phyloP scores from a whole-genome alignment of 2,329 filamentous ascomycete genomes.

The Monascus ruber region DNA sequence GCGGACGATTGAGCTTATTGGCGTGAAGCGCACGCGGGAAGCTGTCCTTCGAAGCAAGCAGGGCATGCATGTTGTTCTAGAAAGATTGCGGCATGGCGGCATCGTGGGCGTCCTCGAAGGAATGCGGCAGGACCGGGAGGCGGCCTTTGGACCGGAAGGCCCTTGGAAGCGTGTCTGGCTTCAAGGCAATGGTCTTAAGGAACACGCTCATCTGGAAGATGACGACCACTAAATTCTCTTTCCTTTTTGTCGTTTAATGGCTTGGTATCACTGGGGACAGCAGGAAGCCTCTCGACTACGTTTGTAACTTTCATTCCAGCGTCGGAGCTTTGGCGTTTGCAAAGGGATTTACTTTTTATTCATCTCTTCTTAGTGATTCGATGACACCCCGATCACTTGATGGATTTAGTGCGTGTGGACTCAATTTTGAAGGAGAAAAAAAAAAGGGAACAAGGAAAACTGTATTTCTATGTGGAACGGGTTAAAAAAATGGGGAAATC shows the following conservation, averaged over 20 bases:
- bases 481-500: neutral
- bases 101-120: constrained; percentile 59
- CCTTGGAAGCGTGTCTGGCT: constrained; percentile 33
- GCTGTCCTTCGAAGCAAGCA: constrained; percentile 52
- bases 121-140: constrained; percentile 52
- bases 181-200: constrained; percentile 19
- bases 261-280: neutral
- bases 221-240: constrained; percentile 15
- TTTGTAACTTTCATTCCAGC: neutral
- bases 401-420: neutral
- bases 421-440: neutral
- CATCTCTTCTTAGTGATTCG: neutral
- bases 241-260: neutral
- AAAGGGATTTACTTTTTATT: neutral
- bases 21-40: constrained; percentile 48
- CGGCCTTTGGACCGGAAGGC: constrained; percentile 25
- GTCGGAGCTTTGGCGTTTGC: neutral
- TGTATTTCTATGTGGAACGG: neutral
- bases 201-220: constrained; percentile 14
- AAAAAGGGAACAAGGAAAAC: neutral
- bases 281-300: neutral
- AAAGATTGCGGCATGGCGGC: constrained; percentile 52
- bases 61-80: constrained; percentile 56
- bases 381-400: neutral
- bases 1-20: constrained; percentile 53